Base-by-base conservation (phyloP, 371 early-diverging fungal genomes). In the Rhizopus arrhizus region DNA sequence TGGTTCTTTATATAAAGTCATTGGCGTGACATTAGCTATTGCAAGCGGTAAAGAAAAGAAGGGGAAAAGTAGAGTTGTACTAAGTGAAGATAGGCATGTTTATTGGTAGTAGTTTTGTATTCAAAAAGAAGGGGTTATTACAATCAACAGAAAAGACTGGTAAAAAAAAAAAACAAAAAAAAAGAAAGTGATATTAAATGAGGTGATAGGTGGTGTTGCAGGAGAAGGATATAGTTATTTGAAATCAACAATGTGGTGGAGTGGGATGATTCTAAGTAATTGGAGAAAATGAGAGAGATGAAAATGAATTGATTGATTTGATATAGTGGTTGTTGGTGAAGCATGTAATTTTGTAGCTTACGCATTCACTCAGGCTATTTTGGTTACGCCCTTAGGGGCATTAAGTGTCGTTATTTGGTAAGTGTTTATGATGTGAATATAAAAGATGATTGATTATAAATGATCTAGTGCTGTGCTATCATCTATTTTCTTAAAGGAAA, bases 311-410 rank as follows among this genome's bases (percentile, higher is more conserved):
- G 7, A 61, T 51, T 28, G 32, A 15, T 28, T 42, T 16, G 29
- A 40, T 35, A 34, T 65, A 87, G 88, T 87, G 88, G 77, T 82
- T 36, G 59, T 93, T 42, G 97, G 97, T n/a, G 97, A 97, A 73
- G 69, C 89, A 29, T 88, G 91, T 68, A 97, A 97, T 76, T 96
- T 97, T 78, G 87, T 92, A 1, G 97, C 97, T 8, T 97, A 96
- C 70, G 87, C 95, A 12, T 96, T 90, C 74, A 93, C 97, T 7
- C 95, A 94, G 4, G 97, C 97, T 5, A 92, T 97, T 46, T 65
- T 96, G 45, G 95, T 97, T 9, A 96, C 97, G n/a, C 97, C 97
- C 12, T 73, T 97, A 29, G 97, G 97, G 16, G 96, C 95, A 22
- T 78, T 96, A 10, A 89, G 89, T 73, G 98, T 97, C 8, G 77